Base-by-base conservation (phyloP, 495 filamentous ascomycete genomes). In the Trichocladium uniseriatum region DNA sequence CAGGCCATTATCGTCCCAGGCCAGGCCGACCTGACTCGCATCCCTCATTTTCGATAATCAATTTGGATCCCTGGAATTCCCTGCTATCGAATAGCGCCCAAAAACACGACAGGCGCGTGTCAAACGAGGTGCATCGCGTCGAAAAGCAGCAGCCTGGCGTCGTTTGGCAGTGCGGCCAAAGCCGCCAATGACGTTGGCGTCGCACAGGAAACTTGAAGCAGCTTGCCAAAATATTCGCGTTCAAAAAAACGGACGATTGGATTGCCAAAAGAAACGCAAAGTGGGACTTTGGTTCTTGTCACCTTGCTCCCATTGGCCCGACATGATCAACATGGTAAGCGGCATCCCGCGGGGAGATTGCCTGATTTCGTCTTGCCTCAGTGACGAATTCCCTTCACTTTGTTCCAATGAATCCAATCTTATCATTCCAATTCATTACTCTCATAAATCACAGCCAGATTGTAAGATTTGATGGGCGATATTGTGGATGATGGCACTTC, bases 1-100 rank as follows among this genome's bases (percentile, higher is more conserved):
- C 18, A 60, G 44, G n/a, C 55, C 51, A 41, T 43, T 48, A 37
- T 53, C 42, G 21, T 64, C 58, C 61, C 61, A 64, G 28, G 41
- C 51, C 40, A 64, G 50, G 7, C 61, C 61, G 20, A 57, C 61
- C 15, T 52, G 49, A 31, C 40, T 61, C 39, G 58, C 20, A 57
- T 62, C 57, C 44, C 53, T 49, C 39, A 53, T 55, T 24, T n/a
- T n/a, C n/a, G n/a, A n/a, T n/a, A n/a, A n/a, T n/a, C n/a, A n/a
- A n/a, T n/a, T n/a, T n/a, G n/a, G n/a, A n/a, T n/a, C n/a, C n/a
- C n/a, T n/a, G n/a, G n/a, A n/a, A n/a, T n/a, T n/a, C n/a, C 28
- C 22, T n/a, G 10, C 24, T 49, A 6, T 5, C 28, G 6, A 18
- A 20, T 18, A 16, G 16, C 14, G n/a, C 34, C 35, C 21, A n/a